These are phyloP conservation scores for Trebouxia sp. DNA, from an alignment of 139 green algal genomes.

Conservation along the genomic window DNA sequence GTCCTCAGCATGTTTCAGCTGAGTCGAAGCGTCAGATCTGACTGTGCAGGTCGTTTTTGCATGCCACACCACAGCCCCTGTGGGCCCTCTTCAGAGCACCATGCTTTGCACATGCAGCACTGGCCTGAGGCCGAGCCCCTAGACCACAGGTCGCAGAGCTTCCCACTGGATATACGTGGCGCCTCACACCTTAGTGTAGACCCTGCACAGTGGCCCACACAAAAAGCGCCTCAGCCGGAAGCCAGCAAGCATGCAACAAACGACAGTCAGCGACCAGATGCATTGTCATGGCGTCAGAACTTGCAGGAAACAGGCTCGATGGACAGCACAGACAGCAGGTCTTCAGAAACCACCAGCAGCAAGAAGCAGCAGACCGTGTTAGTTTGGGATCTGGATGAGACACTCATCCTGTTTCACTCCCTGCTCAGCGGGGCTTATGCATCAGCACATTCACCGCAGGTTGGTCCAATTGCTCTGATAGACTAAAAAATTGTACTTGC, in stretches of 20 bases:
- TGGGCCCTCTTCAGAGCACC: neutral
- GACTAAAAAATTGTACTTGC: too few species aligned
- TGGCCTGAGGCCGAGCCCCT: neutral
- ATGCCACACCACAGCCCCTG: neutral
- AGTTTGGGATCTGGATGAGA: slow-evolving; percentile 61
- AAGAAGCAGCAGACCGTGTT: slow-evolving; percentile 19
- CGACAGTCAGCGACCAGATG: neutral
- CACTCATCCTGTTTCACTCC: slow-evolving; percentile 51
- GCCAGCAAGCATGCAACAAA: neutral
- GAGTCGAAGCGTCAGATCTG: neutral
- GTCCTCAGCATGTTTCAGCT: neutral
- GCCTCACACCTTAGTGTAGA: neutral
- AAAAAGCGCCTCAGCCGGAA: neutral
- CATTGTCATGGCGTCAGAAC: neutral
- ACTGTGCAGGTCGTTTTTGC: slow-evolving; percentile 4
- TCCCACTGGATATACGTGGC: neutral
- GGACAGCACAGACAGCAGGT: neutral
- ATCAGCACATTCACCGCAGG: neutral
- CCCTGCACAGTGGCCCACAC: neutral
- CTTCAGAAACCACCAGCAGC: neutral
- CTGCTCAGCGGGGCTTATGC: slow-evolving; percentile 43
- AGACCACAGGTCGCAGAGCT: slow-evolving; percentile 10
- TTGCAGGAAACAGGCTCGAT: neutral
- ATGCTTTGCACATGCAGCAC: neutral
- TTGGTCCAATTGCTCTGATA: neutral